phyloP scores from a whole-genome alignment of 2,329 filamentous ascomycete genomes.

The Pseudogymnoascus sp. region DNA sequence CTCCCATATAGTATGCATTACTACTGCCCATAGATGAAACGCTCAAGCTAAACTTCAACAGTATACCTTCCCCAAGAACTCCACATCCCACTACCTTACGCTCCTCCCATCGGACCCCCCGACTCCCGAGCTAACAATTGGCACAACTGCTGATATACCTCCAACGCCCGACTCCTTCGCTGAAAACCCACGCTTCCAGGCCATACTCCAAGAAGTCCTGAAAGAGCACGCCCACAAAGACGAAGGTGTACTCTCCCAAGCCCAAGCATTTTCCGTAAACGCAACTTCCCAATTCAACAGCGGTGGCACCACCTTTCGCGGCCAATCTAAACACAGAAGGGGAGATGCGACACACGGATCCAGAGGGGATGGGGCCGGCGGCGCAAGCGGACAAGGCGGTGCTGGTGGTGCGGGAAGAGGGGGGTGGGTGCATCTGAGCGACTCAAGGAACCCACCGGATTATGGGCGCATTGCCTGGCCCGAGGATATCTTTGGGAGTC shows the following conservation, averaged over 20 bases:
- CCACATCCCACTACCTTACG: constrained; percentile 45
- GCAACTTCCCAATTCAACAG: constrained; percentile 47
- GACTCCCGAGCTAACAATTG: constrained; percentile 47
- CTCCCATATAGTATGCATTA: constrained; percentile 44
- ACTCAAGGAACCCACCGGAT: constrained; percentile 56
- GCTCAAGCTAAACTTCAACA: constrained; percentile 27
- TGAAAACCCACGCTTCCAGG: constrained; percentile 53
- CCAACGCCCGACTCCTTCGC: constrained; percentile 54
- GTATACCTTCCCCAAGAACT: constrained; percentile 51
- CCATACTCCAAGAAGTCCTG: constrained; percentile 52
- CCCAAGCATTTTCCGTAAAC: constrained; percentile 51
- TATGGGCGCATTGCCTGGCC: constrained; percentile 63
- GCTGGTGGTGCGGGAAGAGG: constrained; percentile 53
- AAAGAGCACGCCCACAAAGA: constrained; percentile 49
- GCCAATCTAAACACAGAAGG: constrained; percentile 23
- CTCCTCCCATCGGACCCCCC: constrained; percentile 54
- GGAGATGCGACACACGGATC: constrained; percentile 35
- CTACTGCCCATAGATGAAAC: background rate
- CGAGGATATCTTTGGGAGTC: constrained; percentile 62
- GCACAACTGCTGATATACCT: constrained; percentile 50
- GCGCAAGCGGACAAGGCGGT: constrained; percentile 53
- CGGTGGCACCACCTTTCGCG: constrained; percentile 43
- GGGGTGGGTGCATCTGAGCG: constrained; percentile 59
- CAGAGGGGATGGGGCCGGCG: constrained; percentile 43
- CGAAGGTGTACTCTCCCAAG: constrained; percentile 48